Evolutionary conservation across 129 eudicot species (phyloP), one percentile per base, ranked within the genome.

Genomic region (Ambrosia artemisiifolia): DNA sequence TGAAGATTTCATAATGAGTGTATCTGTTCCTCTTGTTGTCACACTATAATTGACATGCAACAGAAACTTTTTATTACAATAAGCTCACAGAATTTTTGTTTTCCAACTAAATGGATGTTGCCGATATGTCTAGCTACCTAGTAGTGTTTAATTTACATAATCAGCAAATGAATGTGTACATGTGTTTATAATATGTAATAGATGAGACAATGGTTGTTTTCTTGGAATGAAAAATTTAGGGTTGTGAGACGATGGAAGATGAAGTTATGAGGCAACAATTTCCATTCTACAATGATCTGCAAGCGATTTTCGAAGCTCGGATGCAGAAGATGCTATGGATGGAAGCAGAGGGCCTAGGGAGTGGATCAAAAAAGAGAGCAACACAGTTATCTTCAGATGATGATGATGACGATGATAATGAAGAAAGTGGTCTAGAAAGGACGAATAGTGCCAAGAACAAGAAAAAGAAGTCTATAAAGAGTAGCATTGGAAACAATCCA

Each of bases 241-340:
- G 96, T 12, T 86, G 88, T 78, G 98, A 92, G 76, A 88, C 96
- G 3, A 83, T 87, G 94, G 98, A 92, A 72, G 71, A 83, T 6
- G 96, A 88, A 68, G 88, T 74, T 11, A 66, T 81, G 86, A 74
- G 88, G 69, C 96, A 86, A 63, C 98, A 92, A 33, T 92, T 92
- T 69, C 96, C 98, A 8, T 92, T 70, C 81, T 88, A 85, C 79
- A 86, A 79, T 16, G 98, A 92, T 75, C 33, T 92, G 14, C 96
- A 92, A 70, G 82, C 86, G 28, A 92, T 92, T 33, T 88, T 92
- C 61, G 48, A 83, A 9, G 86, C 86, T 14, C 77, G 97, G 67
- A 80, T 91, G 93, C 91, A 91, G 71, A 69, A 93, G 44, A 88
- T 92, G 98, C 74, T 92, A 9, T 88, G 96, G 96, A 65, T 70